A percentile compares a stretch with the other conserved stretches of the same genome.
These are phyloP conservation scores for Phytophthora megakarya DNA, from an alignment of 352 stramenopile genomes.

Conservation along the genomic window DNA sequence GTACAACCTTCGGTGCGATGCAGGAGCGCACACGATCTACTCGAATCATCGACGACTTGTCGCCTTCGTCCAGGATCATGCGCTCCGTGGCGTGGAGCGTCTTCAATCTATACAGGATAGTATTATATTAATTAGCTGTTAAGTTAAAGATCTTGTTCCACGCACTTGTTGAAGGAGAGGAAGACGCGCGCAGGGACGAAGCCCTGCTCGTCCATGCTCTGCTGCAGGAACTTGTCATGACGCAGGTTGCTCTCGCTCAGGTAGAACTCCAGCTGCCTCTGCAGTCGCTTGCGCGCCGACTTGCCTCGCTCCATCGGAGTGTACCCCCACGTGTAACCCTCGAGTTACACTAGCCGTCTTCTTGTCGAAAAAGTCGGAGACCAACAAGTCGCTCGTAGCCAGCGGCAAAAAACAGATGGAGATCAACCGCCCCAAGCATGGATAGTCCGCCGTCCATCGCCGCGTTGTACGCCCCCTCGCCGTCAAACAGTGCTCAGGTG, in stretches of 20 bases:
- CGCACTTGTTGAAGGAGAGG: slow-evolving; percentile 73
- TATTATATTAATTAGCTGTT: background rate
- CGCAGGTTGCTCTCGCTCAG: slow-evolving; percentile 77
- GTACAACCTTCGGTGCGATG: slow-evolving; percentile 53
- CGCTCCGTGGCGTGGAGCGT: slow-evolving; percentile 56
- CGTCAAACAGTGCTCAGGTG: slow-evolving; percentile 27
- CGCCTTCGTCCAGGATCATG: slow-evolving; percentile 60
- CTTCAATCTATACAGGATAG: slow-evolving; percentile 42
- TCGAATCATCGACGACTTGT: slow-evolving; percentile 59
- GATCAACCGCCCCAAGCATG: slow-evolving; percentile 13
- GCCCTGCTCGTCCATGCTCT: slow-evolving; percentile 69
- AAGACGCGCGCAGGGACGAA: slow-evolving; percentile 62
- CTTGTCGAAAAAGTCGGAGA: background rate
- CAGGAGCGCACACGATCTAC: slow-evolving; percentile 41
- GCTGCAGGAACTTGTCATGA: slow-evolving; percentile 81
- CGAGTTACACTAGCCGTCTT: slow-evolving; percentile 4
- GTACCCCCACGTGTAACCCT: background rate
- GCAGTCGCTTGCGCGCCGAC: slow-evolving; percentile 70
- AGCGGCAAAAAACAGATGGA: slow-evolving; percentile 25
- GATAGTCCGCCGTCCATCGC: slow-evolving; percentile 32
- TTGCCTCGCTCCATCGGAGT: slow-evolving; percentile 44
- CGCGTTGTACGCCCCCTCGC: slow-evolving; percentile 26
- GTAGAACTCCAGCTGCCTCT: slow-evolving; percentile 86
- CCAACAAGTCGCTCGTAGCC: slow-evolving; percentile 6
- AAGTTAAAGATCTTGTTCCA: background rate